A percentile compares a stretch with the other conserved stretches of the same genome.
phyloP scores from a whole-genome alignment of 495 filamentous ascomycete species.

The Penicillium arizonense region DNA sequence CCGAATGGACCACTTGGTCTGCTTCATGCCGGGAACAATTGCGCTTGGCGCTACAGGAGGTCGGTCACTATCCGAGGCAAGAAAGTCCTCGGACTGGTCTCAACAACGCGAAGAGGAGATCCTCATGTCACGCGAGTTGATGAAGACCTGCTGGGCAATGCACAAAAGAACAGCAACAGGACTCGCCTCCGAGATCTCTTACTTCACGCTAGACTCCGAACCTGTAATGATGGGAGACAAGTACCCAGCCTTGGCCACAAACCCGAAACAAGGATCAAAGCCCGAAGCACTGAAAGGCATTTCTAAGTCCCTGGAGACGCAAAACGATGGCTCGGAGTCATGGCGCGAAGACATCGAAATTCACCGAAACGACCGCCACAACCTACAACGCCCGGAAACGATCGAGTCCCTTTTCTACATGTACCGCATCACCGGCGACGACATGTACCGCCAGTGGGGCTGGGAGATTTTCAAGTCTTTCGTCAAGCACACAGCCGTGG shows the following conservation, averaged over 20 bases:
- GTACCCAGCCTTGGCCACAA: constrained; percentile 33
- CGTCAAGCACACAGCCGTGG: constrained; percentile 73
- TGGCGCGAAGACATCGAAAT: constrained; percentile 79
- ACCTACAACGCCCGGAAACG: constrained; percentile 94
- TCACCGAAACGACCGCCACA: constrained; percentile 74
- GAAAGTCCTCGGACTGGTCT: constrained; percentile 66
- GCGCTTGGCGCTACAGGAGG: constrained; percentile 86
- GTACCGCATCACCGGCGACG: constrained; percentile 96
- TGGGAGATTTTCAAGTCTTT: constrained; percentile 98
- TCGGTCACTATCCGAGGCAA: constrained; percentile 67
- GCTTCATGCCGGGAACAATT: constrained; percentile 96
- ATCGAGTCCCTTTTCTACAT: constrained; percentile 95
- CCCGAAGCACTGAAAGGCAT: constrained; percentile 30
- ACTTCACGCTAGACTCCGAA: constrained; percentile 70
- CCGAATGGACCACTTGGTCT: constrained; percentile 98
- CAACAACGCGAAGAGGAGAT: constrained; percentile 83
- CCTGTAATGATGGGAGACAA: constrained; percentile 40
- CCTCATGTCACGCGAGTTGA: constrained; percentile 79
- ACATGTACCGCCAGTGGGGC: constrained; percentile 90
- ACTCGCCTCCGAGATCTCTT: constrained; percentile 87
- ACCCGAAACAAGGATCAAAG: constrained; percentile 18
- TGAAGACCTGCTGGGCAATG: constrained; percentile 97
- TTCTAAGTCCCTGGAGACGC: constrained; percentile 31
- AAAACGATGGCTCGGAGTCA: constrained; percentile 18
- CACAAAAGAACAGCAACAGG: constrained; percentile 85